Evolutionary conservation across 2,329 filamentous ascomycete species (phyloP).

Genomic region (Fusarium heterosporum): DNA sequence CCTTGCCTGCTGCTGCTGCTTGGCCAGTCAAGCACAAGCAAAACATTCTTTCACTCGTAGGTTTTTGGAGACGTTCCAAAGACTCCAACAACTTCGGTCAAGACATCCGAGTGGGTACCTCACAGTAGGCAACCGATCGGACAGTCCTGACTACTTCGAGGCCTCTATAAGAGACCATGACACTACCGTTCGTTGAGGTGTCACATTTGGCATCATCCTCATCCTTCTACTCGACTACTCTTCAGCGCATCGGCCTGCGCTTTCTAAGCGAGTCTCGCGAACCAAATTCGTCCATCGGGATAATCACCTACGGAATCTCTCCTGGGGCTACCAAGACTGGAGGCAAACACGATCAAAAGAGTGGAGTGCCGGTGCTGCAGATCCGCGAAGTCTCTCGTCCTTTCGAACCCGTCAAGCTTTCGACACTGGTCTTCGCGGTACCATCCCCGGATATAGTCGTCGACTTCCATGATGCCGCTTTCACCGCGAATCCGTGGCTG

Average conservation of each 20-base stretch:
- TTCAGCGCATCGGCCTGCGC: slow-evolving; percentile 81
- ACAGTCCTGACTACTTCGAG: slow-evolving; percentile 29
- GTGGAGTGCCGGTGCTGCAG: slow-evolving; percentile 55
- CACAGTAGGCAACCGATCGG: slow-evolving; percentile 39
- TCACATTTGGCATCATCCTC: slow-evolving; percentile 81
- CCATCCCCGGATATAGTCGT: slow-evolving; percentile 73
- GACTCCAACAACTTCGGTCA: slow-evolving; percentile 29
- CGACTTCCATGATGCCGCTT: slow-evolving; percentile 76
- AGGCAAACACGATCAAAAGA: slow-evolving; percentile 37
- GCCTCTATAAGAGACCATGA: slow-evolving; percentile 47
- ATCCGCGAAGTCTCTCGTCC: slow-evolving; percentile 57
- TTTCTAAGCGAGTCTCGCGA: slow-evolving; percentile 57
- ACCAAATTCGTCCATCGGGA: slow-evolving; percentile 51
- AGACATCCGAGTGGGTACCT: slow-evolving; percentile 43
- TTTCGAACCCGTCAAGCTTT: slow-evolving; percentile 55
- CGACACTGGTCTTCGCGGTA: slow-evolving; percentile 74
- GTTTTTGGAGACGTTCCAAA: slow-evolving; percentile 30
- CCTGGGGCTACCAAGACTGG: slow-evolving; percentile 30
- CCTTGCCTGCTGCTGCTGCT: slow-evolving; percentile 19
- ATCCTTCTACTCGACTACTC: slow-evolving; percentile 84
- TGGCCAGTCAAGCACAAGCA: slow-evolving; percentile 37
- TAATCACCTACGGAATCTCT: slow-evolving; percentile 55
- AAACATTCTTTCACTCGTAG: slow-evolving; percentile 16
- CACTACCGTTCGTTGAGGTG: slow-evolving; percentile 70
- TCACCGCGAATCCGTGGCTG: slow-evolving; percentile 69